A percentile compares a stretch with the other conserved stretches of the same genome.
These are phyloP conservation scores for Pelomyxa schiedti DNA, from an alignment of 78 protist genomes.

Conservation along the genomic window DNA sequence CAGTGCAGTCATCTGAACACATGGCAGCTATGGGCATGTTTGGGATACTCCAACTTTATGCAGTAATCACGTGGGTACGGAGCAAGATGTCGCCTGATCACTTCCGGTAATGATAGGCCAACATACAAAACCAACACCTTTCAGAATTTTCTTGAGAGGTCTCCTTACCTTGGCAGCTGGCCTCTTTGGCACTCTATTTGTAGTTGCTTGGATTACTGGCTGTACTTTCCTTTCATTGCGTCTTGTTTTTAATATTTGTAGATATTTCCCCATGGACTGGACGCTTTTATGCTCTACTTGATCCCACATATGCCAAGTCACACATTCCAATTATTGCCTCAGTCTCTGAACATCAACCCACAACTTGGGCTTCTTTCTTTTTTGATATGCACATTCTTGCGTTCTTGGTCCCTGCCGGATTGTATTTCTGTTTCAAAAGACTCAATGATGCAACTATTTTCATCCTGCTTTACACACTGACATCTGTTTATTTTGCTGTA, in stretches of 20 bases:
- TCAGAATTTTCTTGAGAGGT: constrained; percentile 20
- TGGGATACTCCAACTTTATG: constrained; percentile 55
- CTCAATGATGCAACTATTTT: constrained; percentile 77
- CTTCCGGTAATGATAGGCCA: too few relatives aligned
- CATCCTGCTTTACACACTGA: constrained; percentile 70
- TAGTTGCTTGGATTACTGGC: constrained; percentile 28
- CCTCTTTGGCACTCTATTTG: constrained; percentile 1
- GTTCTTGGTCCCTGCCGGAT: constrained; percentile 84
- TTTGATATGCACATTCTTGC: constrained; percentile 85
- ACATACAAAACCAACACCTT: constrained; percentile 17
- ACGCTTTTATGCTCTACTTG: constrained; percentile 82
- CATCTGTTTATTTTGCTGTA: constrained; percentile 78
- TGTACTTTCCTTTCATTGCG: too few relatives aligned
- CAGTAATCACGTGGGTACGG: constrained; percentile 44
- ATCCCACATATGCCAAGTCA: constrained; percentile 91
- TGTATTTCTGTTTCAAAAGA: constrained; percentile 71
- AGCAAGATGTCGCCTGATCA: constrained; percentile 14
- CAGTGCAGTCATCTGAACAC: constrained; percentile 91
- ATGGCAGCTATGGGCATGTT: constrained; percentile 86
- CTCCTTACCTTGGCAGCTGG: constrained; percentile 35
- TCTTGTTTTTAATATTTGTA: not conserved
- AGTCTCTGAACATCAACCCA: constrained; percentile 97
- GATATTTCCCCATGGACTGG: constrained; percentile 83
- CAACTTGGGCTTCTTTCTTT: constrained; percentile 90
- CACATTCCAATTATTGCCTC: constrained; percentile 96